Conservation (phyloP, 768 basidiomycete genomes). For the Daedalea quercina region DNA sequence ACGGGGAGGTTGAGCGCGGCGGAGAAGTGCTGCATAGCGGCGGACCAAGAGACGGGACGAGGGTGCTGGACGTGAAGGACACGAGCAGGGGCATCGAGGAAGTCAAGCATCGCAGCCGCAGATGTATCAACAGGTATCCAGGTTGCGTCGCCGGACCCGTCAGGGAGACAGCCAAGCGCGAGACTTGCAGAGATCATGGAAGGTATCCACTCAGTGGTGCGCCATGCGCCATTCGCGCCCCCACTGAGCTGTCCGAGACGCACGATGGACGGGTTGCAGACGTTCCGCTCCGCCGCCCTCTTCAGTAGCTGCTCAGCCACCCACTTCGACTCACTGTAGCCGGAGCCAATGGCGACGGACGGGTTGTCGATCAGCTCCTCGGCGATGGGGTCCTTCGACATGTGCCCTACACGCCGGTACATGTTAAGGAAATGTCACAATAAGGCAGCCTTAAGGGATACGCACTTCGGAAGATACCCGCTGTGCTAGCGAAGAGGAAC, state of each 20-base stretch:
- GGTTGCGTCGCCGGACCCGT: constrained; percentile 7
- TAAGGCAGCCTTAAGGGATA: background rate
- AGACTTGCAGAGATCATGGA: constrained; percentile 20
- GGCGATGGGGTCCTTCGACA: constrained; percentile 1
- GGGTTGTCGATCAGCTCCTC: constrained; percentile 19
- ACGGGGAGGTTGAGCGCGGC: constrained; percentile 19
- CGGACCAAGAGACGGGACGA: constrained; percentile 25
- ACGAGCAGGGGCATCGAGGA: constrained; percentile 14
- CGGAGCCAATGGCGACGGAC: constrained; percentile 27
- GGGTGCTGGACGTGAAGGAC: constrained; percentile 35
- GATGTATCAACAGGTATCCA: constrained; percentile 39
- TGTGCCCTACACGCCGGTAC: background rate
- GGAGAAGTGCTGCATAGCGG: constrained; percentile 22
- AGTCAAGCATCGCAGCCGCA: constrained; percentile 27
- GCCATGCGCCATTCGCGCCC: constrained; percentile 37
- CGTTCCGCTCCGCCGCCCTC: constrained; percentile 23
- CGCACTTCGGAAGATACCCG: constrained; percentile 5
- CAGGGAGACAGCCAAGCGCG: constrained; percentile 3
- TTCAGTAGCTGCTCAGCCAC: constrained; percentile 35
- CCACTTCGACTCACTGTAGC: constrained; percentile 44
- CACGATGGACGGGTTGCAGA: constrained; percentile 29
- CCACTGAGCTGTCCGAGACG: constrained; percentile 43
- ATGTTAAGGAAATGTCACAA: background rate
- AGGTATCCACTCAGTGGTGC: constrained; percentile 36
- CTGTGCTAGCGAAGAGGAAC: constrained; percentile 18